A percentile compares a stretch with the other conserved stretches of the same genome.
Evolutionary conservation across 2,329 filamentous ascomycete genomes (phyloP).

Genomic region (Paecilomyces fulvus): DNA sequence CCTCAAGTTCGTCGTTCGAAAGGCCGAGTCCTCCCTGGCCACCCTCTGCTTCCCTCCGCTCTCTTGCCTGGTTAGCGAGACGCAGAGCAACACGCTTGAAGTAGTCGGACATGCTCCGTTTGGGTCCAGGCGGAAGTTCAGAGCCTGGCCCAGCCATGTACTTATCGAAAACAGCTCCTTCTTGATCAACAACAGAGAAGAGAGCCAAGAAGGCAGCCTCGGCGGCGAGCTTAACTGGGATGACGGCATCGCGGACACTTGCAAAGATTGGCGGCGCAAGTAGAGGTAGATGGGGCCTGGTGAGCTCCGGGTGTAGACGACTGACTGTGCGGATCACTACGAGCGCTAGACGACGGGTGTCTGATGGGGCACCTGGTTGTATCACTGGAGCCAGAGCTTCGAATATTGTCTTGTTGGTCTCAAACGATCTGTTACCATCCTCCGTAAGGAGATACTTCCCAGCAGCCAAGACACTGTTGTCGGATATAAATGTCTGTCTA

Average conservation of each 20-base stretch:
- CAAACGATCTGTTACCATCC: constrained; percentile 52
- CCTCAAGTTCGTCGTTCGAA: constrained; percentile 83
- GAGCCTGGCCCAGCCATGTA: constrained; percentile 65
- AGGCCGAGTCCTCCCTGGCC: constrained; percentile 78
- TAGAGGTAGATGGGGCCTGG: constrained; percentile 69
- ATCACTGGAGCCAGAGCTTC: constrained; percentile 68
- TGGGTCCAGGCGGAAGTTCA: constrained; percentile 60
- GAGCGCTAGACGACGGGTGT: constrained; percentile 76
- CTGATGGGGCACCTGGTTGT: constrained; percentile 66
- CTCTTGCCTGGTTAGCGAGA: constrained; percentile 75
- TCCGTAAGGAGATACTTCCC: constrained; percentile 79
- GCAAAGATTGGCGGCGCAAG: constrained; percentile 82
- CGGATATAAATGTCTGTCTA: constrained; percentile 65
- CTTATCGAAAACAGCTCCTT: constrained; percentile 79
- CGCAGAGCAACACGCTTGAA: constrained; percentile 87
- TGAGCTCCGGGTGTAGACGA: constrained; percentile 68
- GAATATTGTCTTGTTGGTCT: constrained; percentile 70
- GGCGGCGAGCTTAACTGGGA: constrained; percentile 89
- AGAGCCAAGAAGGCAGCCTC: constrained; percentile 89
- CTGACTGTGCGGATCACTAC: constrained; percentile 82
- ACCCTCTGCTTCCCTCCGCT: constrained; percentile 84
- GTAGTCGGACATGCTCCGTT: constrained; percentile 91
- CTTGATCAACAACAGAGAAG: constrained; percentile 83
- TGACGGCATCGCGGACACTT: constrained; percentile 80
- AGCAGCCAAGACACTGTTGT: constrained; percentile 80